A percentile compares a stretch with the other conserved stretches of the same genome.
Conservation (phyloP, 495 filamentous ascomycete species). For the Pyrenula massariospora region DNA sequence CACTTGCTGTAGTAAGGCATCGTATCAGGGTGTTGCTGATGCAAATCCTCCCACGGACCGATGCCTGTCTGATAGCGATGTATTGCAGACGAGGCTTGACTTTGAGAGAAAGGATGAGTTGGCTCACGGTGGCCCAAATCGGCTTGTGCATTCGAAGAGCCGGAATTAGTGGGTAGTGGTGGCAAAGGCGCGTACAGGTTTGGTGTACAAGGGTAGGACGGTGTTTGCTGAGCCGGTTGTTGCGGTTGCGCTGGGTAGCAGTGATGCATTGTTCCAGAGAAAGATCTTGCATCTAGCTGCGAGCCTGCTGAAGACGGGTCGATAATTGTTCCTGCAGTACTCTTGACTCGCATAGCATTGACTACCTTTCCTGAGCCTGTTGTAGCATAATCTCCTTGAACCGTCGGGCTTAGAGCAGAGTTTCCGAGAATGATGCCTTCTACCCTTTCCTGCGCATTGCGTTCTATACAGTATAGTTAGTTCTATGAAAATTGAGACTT, state of each 20-base stretch:
- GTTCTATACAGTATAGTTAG: too few species aligned
- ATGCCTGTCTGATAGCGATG: not conserved
- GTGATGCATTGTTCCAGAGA: too few species aligned
- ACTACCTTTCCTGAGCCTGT: not conserved
- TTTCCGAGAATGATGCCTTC: not conserved
- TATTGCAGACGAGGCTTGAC: too few species aligned
- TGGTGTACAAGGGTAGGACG: too few species aligned
- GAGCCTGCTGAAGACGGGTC: not conserved
- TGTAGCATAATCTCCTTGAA: not conserved
- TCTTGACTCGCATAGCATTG: not conserved
- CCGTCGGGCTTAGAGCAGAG: not conserved
- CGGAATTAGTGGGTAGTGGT: not conserved
- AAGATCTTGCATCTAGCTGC: too few species aligned
- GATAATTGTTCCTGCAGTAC: not conserved
- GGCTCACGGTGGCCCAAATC: not conserved
- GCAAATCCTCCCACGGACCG: not conserved
- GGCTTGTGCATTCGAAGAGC: not conserved
- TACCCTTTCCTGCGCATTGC: not conserved
- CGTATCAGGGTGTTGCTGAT: not conserved
- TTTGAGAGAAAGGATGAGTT: not conserved
- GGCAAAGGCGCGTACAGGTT: not conserved
- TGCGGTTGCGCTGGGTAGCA: too few species aligned
- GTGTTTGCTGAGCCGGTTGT: too few species aligned
- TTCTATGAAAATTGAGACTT: too few species aligned
- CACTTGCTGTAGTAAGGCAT: not conserved